Percentiles rank a stretch among this genome's conserved stretches.
Conservation (phyloP, 371 early-diverging fungal species). For the Rhizopus delemar region DNA sequence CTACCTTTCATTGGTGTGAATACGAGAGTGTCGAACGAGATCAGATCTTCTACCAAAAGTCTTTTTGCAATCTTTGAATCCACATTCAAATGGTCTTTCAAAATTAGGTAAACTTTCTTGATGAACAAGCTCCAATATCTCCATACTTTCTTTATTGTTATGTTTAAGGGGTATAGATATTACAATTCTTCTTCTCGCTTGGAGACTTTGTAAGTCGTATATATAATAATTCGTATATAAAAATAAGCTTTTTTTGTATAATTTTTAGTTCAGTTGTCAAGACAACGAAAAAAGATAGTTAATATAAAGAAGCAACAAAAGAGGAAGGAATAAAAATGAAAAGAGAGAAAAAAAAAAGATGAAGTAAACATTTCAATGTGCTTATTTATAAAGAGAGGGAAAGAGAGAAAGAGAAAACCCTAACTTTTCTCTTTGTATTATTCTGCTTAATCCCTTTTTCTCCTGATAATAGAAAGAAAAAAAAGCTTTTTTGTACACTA, state of each 20-base stretch:
- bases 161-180: neutral
- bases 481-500: no score
- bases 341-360: conserved; percentile 4
- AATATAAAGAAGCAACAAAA: neutral
- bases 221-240: conserved; percentile 2
- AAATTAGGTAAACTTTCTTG: conserved; percentile 41
- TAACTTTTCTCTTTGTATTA: no score
- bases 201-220: no score
- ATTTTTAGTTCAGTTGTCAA: conserved; percentile 15
- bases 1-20: conserved; percentile 68
- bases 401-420: no score
- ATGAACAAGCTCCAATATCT: conserved; percentile 67
- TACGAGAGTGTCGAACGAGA: conserved; percentile 76
- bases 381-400: no score
- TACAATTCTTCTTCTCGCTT: no score
- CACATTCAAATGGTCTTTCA: conserved; percentile 61
- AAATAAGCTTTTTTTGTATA: neutral
- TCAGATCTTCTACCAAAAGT: conserved; percentile 75
- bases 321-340: neutral
- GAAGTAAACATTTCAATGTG: neutral
- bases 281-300: conserved; percentile 14
- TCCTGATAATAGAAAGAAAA: no score
- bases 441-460: no score
- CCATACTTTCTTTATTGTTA: conserved; percentile 43
- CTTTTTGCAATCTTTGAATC: conserved; percentile 63